Conservation (phyloP, 1,284 basidiomycete genomes). For the Irpex rosettiformis region DNA sequence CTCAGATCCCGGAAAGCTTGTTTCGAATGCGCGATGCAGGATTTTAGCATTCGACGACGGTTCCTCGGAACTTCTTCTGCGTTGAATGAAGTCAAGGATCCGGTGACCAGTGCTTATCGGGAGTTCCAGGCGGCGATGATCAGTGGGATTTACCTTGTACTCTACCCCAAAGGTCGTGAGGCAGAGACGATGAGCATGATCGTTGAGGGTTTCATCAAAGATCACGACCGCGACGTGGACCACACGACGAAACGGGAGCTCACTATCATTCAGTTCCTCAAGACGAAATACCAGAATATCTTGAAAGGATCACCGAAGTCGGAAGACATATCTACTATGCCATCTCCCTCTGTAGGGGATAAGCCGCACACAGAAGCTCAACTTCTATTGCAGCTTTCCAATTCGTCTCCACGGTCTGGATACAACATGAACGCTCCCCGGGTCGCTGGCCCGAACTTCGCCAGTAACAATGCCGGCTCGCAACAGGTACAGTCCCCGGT, state of each 20-base stretch:
- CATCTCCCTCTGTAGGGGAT: conserved; percentile 4
- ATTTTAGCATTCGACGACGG: conserved; percentile 66
- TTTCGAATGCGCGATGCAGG: conserved; percentile 76
- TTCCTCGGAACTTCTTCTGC: conserved; percentile 55
- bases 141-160: conserved; percentile 76
- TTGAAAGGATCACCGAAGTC: conserved; percentile 23
- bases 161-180: conserved; percentile 70
- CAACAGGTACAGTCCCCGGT: conserved; percentile 1
- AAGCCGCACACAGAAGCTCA: conserved; percentile 38
- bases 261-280: conserved; percentile 78
- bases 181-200: conserved; percentile 71
- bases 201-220: conserved; percentile 71
- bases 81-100: conserved; percentile 54
- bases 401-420: conserved; percentile 20
- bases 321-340: conserved; percentile 6
- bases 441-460: conserved; percentile 18
- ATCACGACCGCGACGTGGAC: conserved; percentile 73
- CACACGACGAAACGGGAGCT: conserved; percentile 78
- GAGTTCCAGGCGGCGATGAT: conserved; percentile 87
- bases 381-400: conserved; percentile 47
- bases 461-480: conserved; percentile 5
- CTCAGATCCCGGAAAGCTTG: conserved; percentile 70
- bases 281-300: conserved; percentile 56
- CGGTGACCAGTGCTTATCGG: conserved; percentile 74
- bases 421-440: conserved; percentile 11